phyloP scores from a whole-genome alignment of 139 green algal genomes.

The Axilococcus clingmanii region DNA sequence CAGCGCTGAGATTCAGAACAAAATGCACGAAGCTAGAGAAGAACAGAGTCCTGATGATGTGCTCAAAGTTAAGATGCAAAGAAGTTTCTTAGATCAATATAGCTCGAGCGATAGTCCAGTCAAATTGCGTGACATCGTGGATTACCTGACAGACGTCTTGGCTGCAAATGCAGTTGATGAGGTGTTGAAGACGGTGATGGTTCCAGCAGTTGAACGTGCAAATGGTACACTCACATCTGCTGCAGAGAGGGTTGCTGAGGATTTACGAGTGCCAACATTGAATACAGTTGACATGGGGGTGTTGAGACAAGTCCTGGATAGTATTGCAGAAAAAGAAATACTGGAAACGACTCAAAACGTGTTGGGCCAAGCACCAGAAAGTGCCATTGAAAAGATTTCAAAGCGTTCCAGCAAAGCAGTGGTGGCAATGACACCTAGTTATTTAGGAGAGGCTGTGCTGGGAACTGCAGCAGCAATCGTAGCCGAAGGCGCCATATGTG shows the following conservation, averaged over 20 bases:
- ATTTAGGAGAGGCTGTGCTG: slow-evolving; percentile 10
- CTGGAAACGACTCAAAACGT: neutral
- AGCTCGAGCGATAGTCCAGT: slow-evolving; percentile 23
- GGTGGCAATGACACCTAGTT: slow-evolving; percentile 3
- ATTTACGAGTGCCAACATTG: no score
- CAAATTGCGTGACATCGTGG: slow-evolving; percentile 30
- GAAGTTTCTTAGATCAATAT: slow-evolving; percentile 40
- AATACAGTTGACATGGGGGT: no score
- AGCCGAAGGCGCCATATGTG: slow-evolving; percentile 2
- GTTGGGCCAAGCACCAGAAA: slow-evolving; percentile 7
- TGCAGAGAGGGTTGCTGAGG: neutral
- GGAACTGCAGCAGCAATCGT: slow-evolving; percentile 26
- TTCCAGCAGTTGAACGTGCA: no score
- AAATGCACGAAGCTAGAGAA: no score
- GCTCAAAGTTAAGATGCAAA: slow-evolving; percentile 24
- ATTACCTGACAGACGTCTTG: slow-evolving; percentile 23
- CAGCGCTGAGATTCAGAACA: no score
- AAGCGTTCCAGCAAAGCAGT: slow-evolving; percentile 4
- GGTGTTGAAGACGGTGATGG: slow-evolving; percentile 1
- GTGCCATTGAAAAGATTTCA: neutral
- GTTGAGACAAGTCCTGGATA: no score
- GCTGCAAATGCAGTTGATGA: slow-evolving; percentile 16
- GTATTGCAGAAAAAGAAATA: neutral
- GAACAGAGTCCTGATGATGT: slow-evolving; percentile 1
- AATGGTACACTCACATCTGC: no score